phyloP scores from a whole-genome alignment of 2,329 filamentous ascomycete species.

The Dichotomopilus funicola region DNA sequence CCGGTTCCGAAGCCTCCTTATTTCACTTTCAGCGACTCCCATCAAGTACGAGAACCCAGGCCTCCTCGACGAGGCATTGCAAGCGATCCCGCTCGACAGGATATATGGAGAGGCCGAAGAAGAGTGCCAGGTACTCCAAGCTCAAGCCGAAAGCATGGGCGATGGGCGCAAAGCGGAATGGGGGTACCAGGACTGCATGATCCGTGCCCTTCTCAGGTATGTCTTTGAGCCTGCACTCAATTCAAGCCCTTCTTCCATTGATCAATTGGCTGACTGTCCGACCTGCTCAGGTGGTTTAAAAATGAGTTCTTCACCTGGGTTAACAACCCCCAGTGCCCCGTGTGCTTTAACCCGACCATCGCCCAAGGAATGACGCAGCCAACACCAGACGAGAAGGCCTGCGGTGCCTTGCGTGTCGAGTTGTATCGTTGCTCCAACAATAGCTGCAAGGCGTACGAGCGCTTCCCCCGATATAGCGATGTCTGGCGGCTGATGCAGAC shows the following conservation, averaged over 20 bases:
- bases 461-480: slow-evolving; percentile 91
- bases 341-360: slow-evolving; percentile 76
- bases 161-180: slow-evolving; percentile 75
- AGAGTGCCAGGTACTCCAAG: slow-evolving; percentile 79
- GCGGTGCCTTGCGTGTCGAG: slow-evolving; percentile 81
- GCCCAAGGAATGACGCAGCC: slow-evolving; percentile 77
- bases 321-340: slow-evolving; percentile 83
- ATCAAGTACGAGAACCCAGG: slow-evolving; percentile 96
- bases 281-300: slow-evolving; percentile 74
- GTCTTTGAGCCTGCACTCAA: not conserved
- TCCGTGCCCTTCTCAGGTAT: slow-evolving; percentile 75
- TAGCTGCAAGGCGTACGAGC: slow-evolving; percentile 70
- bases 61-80: slow-evolving; percentile 82
- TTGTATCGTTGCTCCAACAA: slow-evolving; percentile 78
- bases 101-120: slow-evolving; percentile 94
- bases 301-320: slow-evolving; percentile 93
- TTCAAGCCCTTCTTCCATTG: not conserved
- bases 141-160: slow-evolving; percentile 81
- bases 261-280: slow-evolving; percentile 6
- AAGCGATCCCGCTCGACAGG: slow-evolving; percentile 77
- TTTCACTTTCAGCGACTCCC: slow-evolving; percentile 80
- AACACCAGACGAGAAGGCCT: slow-evolving; percentile 81
- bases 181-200: slow-evolving; percentile 97
- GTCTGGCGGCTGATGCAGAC: slow-evolving; percentile 90
- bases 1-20: slow-evolving; percentile 74